These are phyloP conservation scores for Punica granatum DNA, from an alignment of 345 rosid species.

Conservation along the genomic window DNA sequence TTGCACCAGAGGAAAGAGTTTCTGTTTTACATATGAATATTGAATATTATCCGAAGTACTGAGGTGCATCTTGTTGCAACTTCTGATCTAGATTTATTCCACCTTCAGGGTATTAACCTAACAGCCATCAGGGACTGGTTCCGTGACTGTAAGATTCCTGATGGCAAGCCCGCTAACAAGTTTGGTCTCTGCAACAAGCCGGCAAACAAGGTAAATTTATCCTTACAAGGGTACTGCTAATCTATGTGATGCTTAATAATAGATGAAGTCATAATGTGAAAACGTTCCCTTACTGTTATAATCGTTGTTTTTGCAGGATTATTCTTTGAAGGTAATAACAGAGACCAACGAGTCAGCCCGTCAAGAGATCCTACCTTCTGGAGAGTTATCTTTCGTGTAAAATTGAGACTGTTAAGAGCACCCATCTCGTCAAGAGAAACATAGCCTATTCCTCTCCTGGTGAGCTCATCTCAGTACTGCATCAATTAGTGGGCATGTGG, in stretches of 20 bases:
- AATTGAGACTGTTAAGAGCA: background rate
- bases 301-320: constrained; percentile 24
- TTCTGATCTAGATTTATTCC: constrained; percentile 6
- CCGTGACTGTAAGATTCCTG: constrained; percentile 93
- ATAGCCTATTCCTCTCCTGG: background rate
- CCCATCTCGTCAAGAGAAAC: background rate
- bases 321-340: constrained; percentile 35
- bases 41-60: background rate
- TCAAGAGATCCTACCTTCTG: constrained; percentile 36
- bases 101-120: constrained; percentile 71
- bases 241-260: background rate
- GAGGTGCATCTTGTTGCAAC: background rate
- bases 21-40: background rate
- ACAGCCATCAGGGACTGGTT: constrained; percentile 91
- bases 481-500: background rate
- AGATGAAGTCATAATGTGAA: background rate
- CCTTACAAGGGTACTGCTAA: no score
- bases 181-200: no score
- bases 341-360: constrained; percentile 45
- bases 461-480: background rate
- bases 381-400: constrained; percentile 35
- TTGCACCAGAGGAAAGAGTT: background rate
- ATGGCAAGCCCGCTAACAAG: no score
- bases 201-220: no score
- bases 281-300: background rate